Evolutionary conservation across 2,329 filamentous ascomycete species (phyloP).

Genomic region (Xylariaceae sp.): DNA sequence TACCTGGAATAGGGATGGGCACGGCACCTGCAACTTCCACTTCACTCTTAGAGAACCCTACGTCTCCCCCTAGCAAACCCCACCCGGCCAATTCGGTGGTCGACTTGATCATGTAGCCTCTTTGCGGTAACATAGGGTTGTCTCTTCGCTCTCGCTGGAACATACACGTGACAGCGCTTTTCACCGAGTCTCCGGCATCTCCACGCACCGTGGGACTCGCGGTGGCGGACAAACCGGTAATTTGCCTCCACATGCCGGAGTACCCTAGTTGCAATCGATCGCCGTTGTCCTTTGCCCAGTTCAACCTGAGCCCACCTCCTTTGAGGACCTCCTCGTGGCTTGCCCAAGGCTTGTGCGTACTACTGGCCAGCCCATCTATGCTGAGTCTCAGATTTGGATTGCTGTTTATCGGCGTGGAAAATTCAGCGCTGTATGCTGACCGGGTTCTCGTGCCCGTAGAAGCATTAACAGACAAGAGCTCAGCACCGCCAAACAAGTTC

Average conservation of each 20-base stretch:
- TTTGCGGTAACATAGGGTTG: slow-evolving; percentile 75
- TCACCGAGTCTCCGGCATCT: slow-evolving; percentile 87
- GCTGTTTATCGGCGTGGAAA: slow-evolving; percentile 76
- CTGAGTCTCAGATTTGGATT: slow-evolving; percentile 78
- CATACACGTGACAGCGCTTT: slow-evolving; percentile 77
- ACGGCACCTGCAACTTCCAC: slow-evolving; percentile 72
- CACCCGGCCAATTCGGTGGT: slow-evolving; percentile 80
- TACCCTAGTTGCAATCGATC: slow-evolving; percentile 76
- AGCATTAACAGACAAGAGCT: slow-evolving; percentile 81
- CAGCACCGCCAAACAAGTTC: slow-evolving; percentile 91
- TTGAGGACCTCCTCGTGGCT: slow-evolving; percentile 87
- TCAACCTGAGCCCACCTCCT: slow-evolving; percentile 69
- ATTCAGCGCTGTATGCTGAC: slow-evolving; percentile 82
- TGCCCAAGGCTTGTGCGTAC: slow-evolving; percentile 86
- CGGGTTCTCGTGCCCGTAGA: slow-evolving; percentile 84
- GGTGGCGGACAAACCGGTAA: slow-evolving; percentile 69
- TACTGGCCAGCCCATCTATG: slow-evolving; percentile 73
- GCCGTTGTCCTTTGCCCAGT: slow-evolving; percentile 62
- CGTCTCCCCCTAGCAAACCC: slow-evolving; percentile 78
- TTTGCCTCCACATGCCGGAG: slow-evolving; percentile 77
- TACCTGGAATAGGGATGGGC: slow-evolving; percentile 65
- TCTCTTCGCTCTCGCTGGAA: slow-evolving; percentile 78
- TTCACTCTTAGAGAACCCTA: slow-evolving; percentile 92
- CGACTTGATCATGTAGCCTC: slow-evolving; percentile 74
- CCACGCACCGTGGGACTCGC: slow-evolving; percentile 77